Evolutionary conservation across 2,329 filamentous ascomycete genomes (phyloP), one percentile per base, ranked within the genome.

Genomic region (Cercospora nicotianae): DNA sequence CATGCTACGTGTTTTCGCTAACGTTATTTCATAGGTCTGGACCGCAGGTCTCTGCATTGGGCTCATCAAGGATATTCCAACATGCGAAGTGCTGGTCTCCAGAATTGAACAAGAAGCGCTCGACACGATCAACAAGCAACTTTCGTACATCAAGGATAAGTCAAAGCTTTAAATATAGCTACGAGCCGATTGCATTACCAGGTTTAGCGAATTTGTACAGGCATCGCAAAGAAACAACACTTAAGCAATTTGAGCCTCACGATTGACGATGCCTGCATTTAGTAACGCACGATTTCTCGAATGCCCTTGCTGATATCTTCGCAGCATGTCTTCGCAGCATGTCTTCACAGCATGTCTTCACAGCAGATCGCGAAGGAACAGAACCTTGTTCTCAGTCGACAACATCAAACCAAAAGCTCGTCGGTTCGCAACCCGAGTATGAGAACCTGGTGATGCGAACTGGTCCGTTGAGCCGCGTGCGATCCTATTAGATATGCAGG

Each of bases 21-120:
- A 60, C 12, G 13, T 3, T 5, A 20, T 20, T 12, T 4, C 6
- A 31, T 74, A 94, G 91, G 91, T 97, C 30, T 98, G 94, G 94
- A 97, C 94, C n/a, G 93, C 94, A 7, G 94, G 94, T 8, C 93
- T 97, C 77, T 94, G 97, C 71, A 97, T 98, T 64, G 82, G 82
- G 2, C 73, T 84, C 33, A 84, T 84, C 67, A 81, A 84, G 65
- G 82, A 83, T 66, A 81, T 83, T 20, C 82, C 82, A 1, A 81
- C 80, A 2, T 83, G 82, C 72, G 79, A 77, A 55, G 81, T 77
- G 48, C 76, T 83, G n/a, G 70, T 83, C 4, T 73, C 69, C 28
- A 78, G 82, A 23, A 83, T 83, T 65, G 82, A 83, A 72, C 74
- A 73, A 23, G 81, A 83, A 65, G 81, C 82, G 12, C 67, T 81